A percentile compares a stretch with the other conserved stretches of the same genome.
Evolutionary conservation across 768 basidiomycete species (phyloP).

Genomic region (Clitopilus hobsonii): DNA sequence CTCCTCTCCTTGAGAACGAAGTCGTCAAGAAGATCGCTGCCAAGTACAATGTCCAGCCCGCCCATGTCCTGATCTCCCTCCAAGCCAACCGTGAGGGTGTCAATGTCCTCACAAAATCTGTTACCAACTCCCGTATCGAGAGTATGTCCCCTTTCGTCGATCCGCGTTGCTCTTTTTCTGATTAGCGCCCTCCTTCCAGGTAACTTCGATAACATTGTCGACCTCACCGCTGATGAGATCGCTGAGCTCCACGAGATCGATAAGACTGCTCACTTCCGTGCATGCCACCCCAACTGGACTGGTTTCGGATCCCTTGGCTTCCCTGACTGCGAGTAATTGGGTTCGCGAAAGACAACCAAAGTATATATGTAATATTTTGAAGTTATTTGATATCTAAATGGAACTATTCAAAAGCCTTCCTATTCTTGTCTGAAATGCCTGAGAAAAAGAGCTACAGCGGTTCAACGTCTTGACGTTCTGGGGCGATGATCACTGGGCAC

Average conservation of each 20-base stretch:
- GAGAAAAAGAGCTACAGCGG: too few species aligned
- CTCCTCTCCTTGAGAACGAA: conserved; percentile 60
- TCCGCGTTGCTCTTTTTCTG: conserved; percentile 1
- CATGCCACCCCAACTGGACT: conserved; percentile 61
- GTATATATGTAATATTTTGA: not conserved
- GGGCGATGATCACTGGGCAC: not conserved
- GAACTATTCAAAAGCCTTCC: not conserved
- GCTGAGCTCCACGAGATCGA: conserved; percentile 52
- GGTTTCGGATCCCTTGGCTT: conserved; percentile 62
- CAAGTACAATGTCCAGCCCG: conserved; percentile 52
- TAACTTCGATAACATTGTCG: conserved; percentile 52
- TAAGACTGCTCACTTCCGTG: conserved; percentile 60
- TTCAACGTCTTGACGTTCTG: too few species aligned
- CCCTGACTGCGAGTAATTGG: conserved; percentile 40
- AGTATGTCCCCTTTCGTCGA: conserved; percentile 17
- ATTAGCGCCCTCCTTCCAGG: conserved; percentile 21
- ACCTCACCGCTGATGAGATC: conserved; percentile 60
- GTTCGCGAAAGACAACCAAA: not conserved
- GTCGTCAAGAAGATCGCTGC: conserved; percentile 58
- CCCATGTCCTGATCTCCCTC: conserved; percentile 68
- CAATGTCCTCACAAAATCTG: conserved; percentile 65
- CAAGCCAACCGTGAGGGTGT: conserved; percentile 65
- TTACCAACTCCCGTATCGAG: conserved; percentile 61
- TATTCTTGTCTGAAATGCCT: too few species aligned
- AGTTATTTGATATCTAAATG: not conserved